A percentile compares a stretch with the other conserved stretches of the same genome.
Conservation (phyloP, 2,329 filamentous ascomycete species). For the Neofusicoccum laricinum region DNA sequence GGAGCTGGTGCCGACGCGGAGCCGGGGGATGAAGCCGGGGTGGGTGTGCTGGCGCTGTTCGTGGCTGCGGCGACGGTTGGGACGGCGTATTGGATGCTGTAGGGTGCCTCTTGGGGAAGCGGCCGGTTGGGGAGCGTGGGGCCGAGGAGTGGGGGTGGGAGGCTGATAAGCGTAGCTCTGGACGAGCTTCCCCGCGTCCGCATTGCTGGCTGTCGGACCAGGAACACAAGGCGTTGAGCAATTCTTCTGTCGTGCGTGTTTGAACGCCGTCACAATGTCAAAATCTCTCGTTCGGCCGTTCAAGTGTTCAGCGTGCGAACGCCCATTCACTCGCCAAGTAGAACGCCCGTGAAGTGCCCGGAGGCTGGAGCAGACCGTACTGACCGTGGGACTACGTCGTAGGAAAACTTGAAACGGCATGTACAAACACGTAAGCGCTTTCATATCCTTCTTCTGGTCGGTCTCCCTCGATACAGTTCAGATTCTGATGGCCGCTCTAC, state of each 20-base stretch:
- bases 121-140: no score
- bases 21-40: constrained; percentile 40
- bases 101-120: no score
- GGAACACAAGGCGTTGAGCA: no score
- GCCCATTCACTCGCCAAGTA: background rate
- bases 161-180: no score
- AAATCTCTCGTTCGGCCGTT: background rate
- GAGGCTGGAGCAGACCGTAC: background rate
- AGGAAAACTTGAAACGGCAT: constrained; percentile 5
- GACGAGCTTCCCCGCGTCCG: no score
- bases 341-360: background rate
- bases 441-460: no score
- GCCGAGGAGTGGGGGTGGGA: no score
- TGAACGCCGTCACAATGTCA: background rate
- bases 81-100: constrained; percentile 23
- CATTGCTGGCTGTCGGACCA: no score
- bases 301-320: background rate
- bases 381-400: background rate
- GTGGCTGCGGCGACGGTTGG: no score
- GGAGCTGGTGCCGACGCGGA: no score
- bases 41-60: constrained; percentile 26
- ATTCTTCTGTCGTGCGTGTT: background rate
- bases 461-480: no score
- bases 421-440: background rate
- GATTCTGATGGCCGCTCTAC: no score